Conservation (phyloP, 495 filamentous ascomycete species). For the Xylaria flabelliformis region DNA sequence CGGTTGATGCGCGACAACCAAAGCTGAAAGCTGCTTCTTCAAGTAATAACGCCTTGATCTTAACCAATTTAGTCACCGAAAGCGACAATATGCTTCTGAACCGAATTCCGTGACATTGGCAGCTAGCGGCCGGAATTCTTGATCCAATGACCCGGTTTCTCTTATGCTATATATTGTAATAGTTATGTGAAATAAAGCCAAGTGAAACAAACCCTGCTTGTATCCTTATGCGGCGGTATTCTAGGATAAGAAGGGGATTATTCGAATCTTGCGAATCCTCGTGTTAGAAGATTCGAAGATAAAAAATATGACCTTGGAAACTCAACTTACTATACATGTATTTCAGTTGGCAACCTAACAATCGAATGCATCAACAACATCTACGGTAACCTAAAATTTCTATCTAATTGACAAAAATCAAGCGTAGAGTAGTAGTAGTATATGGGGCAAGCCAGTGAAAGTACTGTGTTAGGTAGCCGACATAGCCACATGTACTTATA, state of each 20-base stretch:
- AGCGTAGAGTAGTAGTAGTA: neutral
- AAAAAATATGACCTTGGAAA: neutral
- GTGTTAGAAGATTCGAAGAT: neutral
- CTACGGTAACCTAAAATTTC: neutral
- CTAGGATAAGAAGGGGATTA: neutral
- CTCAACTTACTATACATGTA: neutral
- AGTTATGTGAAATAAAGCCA: neutral
- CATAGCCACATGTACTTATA: slow-evolving; percentile 5
- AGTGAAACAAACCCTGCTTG: neutral
- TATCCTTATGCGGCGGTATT: neutral
- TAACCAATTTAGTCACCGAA: slow-evolving; percentile 11
- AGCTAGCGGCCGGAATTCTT: neutral
- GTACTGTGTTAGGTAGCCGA: neutral
- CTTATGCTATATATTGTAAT: neutral
- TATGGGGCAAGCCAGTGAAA: neutral
- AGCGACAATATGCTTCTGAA: neutral
- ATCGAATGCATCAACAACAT: neutral
- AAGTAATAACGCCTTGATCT: slow-evolving; percentile 12
- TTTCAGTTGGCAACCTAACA: neutral
- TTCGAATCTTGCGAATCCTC: neutral
- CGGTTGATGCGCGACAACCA: neutral
- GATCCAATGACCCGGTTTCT: slow-evolving; percentile 4
- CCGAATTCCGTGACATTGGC: neutral
- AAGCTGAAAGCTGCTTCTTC: slow-evolving; percentile 12
- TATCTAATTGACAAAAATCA: neutral